These are phyloP conservation scores for Ceriops tagal DNA, from an alignment of 345 rosid species.

Conservation along the genomic window DNA sequence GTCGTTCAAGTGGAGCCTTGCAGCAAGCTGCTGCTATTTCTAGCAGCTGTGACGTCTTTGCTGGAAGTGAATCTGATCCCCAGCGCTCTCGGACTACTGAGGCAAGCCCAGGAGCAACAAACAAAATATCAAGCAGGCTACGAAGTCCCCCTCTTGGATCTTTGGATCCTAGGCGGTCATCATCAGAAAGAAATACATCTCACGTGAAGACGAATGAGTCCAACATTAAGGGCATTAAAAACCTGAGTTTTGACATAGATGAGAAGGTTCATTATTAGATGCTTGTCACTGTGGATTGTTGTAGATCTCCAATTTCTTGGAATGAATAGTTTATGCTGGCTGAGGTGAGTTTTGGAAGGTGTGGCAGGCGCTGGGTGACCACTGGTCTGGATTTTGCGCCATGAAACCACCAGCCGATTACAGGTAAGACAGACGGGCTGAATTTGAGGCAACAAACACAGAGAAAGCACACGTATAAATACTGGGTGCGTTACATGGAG, in stretches of 20 bases:
- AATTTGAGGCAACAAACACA: no score
- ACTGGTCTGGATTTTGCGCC: no score
- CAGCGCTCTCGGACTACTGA: conserved; percentile 46
- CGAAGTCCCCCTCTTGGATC: conserved; percentile 52
- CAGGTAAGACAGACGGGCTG: no score
- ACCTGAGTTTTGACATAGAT: conserved; percentile 51
- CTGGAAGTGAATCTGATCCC: conserved; percentile 54
- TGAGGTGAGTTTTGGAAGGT: conserved; percentile 12
- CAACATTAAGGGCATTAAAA: conserved; percentile 59
- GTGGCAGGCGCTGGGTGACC: no score
- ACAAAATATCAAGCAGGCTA: conserved; percentile 45
- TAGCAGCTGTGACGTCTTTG: conserved; percentile 52
- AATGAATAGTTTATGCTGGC: conserved; percentile 14
- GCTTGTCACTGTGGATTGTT: conserved; percentile 16
- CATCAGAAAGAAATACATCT: conserved; percentile 44
- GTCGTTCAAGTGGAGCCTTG: conserved; percentile 57
- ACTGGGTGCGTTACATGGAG: no score
- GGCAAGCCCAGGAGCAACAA: conserved; percentile 49
- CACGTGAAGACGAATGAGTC: conserved; percentile 54
- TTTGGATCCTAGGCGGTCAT: conserved; percentile 55
- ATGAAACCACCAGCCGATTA: no score
- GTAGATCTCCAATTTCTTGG: conserved; percentile 33
- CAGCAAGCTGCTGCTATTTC: conserved; percentile 51
- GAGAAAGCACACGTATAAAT: no score
- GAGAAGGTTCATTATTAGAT: conserved; percentile 47